These are phyloP conservation scores for Colletotrichum liriopes DNA, from an alignment of 2,329 filamentous ascomycete genomes.

Conservation along the genomic window DNA sequence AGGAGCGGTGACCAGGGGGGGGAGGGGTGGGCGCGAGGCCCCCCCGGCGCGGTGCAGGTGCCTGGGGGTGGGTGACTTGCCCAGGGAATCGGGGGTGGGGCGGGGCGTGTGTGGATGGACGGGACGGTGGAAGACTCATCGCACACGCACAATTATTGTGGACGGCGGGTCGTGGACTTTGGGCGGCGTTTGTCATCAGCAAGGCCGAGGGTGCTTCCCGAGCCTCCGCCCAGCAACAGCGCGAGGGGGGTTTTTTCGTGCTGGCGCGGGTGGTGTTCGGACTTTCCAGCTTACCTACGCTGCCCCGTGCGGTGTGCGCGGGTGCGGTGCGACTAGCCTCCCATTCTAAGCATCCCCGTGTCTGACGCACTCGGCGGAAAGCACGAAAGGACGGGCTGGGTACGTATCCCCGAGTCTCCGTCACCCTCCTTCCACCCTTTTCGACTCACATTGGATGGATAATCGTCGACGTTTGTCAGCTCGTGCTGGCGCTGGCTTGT, in stretches of 20 bases:
- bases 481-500: constrained; percentile 14
- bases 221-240: constrained; percentile 32
- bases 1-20: constrained; percentile 42
- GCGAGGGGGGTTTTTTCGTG: no score
- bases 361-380: constrained; percentile 40
- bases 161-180: constrained; percentile 32
- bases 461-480: constrained; percentile 39
- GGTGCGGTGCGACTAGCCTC: background rate
- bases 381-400: background rate
- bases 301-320: constrained; percentile 1
- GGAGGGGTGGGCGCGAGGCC: constrained; percentile 26
- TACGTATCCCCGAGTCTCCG: constrained; percentile 27
- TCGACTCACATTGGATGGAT: constrained; percentile 15
- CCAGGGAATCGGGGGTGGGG: background rate
- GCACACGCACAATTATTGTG: constrained; percentile 5
- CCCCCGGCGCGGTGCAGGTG: constrained; percentile 26
- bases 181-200: constrained; percentile 42
- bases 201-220: constrained; percentile 38
- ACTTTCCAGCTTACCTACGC: constrained; percentile 41
- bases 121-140: constrained; percentile 36
- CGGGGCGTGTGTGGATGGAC: constrained; percentile 5
- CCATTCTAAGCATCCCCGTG: background rate
- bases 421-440: background rate
- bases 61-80: constrained; percentile 31
- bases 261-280: constrained; percentile 30